Evolutionary conservation across 2,329 filamentous ascomycete genomes (phyloP).

Genomic region (Curvularia lunata): DNA sequence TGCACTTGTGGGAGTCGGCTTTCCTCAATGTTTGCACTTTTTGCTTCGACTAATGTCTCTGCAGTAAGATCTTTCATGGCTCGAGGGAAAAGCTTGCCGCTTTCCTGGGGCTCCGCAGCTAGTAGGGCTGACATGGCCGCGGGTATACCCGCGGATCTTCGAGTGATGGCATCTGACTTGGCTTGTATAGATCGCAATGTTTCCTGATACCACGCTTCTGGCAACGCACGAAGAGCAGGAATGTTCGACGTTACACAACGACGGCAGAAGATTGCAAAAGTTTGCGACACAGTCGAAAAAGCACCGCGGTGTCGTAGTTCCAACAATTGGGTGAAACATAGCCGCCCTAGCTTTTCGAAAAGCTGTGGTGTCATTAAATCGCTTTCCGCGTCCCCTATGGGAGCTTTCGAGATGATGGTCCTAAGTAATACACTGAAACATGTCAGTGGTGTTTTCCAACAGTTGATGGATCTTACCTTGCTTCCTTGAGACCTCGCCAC

Average conservation of each 20-base stretch:
- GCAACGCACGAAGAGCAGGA: constrained; percentile 54
- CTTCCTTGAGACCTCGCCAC: constrained; percentile 93
- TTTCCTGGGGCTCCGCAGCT: constrained; percentile 67
- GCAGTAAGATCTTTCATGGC: constrained; percentile 68
- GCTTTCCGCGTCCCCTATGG: constrained; percentile 33
- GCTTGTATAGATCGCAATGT: constrained; percentile 73
- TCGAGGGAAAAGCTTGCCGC: constrained; percentile 63
- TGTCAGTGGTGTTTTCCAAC: constrained; percentile 1
- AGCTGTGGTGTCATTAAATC: constrained; percentile 50
- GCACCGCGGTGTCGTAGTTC: constrained; percentile 88
- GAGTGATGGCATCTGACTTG: constrained; percentile 79
- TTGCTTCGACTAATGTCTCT: constrained; percentile 63
- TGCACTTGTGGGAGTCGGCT: constrained; percentile 85
- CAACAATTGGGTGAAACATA: constrained; percentile 83
- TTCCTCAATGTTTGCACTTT: constrained; percentile 60
- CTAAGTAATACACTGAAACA: constrained; percentile 70
- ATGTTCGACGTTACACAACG: constrained; percentile 62
- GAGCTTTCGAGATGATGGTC: constrained; percentile 48
- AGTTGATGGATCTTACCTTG: constrained; percentile 64
- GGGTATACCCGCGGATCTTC: constrained; percentile 90
- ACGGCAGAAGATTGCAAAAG: constrained; percentile 81
- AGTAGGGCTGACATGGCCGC: constrained; percentile 84
- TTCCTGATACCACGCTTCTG: constrained; percentile 74
- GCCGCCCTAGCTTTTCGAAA: constrained; percentile 70
- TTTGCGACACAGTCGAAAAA: constrained; percentile 89